phyloP scores from a whole-genome alignment of 768 basidiomycete genomes.

The Suillus bovinus region DNA sequence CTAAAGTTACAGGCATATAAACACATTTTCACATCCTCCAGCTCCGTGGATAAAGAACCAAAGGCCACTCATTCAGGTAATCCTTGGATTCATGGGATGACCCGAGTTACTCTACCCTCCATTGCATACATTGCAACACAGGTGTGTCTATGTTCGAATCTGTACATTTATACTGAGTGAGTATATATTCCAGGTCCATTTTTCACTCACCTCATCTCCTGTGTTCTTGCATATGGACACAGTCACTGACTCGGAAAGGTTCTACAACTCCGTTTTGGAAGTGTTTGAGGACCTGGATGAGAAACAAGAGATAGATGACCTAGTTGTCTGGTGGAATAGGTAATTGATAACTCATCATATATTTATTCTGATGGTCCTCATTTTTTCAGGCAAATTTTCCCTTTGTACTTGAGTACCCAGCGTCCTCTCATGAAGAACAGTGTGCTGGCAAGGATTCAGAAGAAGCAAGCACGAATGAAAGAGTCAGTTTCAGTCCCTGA shows the following conservation, averaged over 20 bases:
- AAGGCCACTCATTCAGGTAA: slow-evolving; percentile 29
- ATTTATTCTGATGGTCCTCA: background rate
- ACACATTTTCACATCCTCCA: slow-evolving; percentile 32
- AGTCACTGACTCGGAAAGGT: slow-evolving; percentile 24
- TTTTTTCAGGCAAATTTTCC: slow-evolving; percentile 12
- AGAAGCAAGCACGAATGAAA: slow-evolving; percentile 3
- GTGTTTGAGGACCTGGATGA: slow-evolving; percentile 24
- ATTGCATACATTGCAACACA: slow-evolving; percentile 25
- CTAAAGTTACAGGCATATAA: slow-evolving; percentile 22
- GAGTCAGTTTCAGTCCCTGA: background rate
- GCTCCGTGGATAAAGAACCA: slow-evolving; percentile 28
- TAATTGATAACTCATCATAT: slow-evolving; percentile 2
- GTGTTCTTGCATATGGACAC: slow-evolving; percentile 21
- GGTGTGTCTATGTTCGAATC: slow-evolving; percentile 7
- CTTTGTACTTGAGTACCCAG: slow-evolving; percentile 1
- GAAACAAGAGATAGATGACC: slow-evolving; percentile 18
- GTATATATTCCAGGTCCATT: slow-evolving; percentile 14
- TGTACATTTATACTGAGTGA: background rate
- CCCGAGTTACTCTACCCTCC: no score
- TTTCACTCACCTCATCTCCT: slow-evolving; percentile 18
- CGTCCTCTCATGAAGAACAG: slow-evolving; percentile 1
- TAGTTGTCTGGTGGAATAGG: slow-evolving; percentile 23
- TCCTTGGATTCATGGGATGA: slow-evolving; percentile 19
- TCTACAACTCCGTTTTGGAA: slow-evolving; percentile 23
- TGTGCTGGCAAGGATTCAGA: slow-evolving; percentile 4